A percentile compares a stretch with the other conserved stretches of the same genome.
Conservation (phyloP, 2,329 filamentous ascomycete genomes). For the Hypoxylon sp. region DNA sequence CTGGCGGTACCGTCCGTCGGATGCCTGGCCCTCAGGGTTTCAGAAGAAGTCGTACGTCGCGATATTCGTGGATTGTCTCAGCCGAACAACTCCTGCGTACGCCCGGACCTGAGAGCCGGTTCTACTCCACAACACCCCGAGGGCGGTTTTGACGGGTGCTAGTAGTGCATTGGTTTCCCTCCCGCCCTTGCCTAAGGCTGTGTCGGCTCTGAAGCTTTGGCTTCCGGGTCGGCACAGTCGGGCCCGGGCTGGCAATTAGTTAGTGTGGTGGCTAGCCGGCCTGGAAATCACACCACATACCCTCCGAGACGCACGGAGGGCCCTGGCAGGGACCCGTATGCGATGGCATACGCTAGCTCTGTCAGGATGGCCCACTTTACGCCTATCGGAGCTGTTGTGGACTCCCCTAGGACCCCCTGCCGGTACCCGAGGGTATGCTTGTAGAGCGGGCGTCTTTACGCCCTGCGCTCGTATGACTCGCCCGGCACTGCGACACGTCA, state of each 20-base stretch:
- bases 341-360: background rate
- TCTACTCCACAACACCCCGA: background rate
- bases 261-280: background rate
- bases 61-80: slow-evolving; percentile 8
- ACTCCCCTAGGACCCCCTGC: slow-evolving; percentile 6
- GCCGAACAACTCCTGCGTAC: slow-evolving; percentile 16
- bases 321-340: background rate
- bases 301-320: slow-evolving; percentile 12
- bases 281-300: background rate
- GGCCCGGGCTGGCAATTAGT: background rate
- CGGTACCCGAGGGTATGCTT: slow-evolving; percentile 1
- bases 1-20: background rate
- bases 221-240: background rate
- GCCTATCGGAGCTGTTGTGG: slow-evolving; percentile 16
- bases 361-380: slow-evolving; percentile 4
- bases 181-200: background rate
- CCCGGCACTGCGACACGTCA: slow-evolving; percentile 17
- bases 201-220: background rate
- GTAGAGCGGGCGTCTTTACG: slow-evolving; percentile 1
- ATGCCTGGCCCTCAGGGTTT: background rate
- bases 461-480: slow-evolving; percentile 3
- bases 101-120: background rate
- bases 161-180: slow-evolving; percentile 18
- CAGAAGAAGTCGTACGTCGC: slow-evolving; percentile 17
- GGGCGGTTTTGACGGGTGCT: background rate